Base-by-base conservation (phyloP, 148 eudicot species). In the Suaeda aralocaspica region DNA sequence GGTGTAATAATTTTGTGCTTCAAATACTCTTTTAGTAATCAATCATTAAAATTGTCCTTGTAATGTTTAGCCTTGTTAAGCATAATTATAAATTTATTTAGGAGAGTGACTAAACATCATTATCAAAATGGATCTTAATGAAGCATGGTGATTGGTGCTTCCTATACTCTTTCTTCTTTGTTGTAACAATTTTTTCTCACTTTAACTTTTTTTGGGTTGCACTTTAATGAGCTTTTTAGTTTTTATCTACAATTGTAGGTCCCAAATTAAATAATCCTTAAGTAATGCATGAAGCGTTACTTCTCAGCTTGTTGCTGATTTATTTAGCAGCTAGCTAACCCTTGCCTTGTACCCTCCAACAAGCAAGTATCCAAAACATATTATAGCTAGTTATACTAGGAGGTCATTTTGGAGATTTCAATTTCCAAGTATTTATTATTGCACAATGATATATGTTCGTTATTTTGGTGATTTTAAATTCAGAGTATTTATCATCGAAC, bases 31-130 rank as follows among this genome's bases (percentile, higher is more conserved):
- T 77, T 77, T 72, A 22, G 59, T 67, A 30, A 24, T 41, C 77
- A 78, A 67, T 78, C 69, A 72, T 68, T 72, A 68, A 52, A 29
- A 62, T n/a, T 33, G 69, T 62, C 65, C 33, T 52, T 52, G 45
- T 33, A 12, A 18, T 59, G 39, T 62, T 59, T 67, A 71, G 55
- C 44, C 66, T 10, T 68, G 34, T 55, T 72, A 68, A 78, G 73
- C 77, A 78, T 72, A 72, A 55, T 44, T 72, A 78, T 78, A 72
- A 55, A 24, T 72, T 62, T n/a, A n/a, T 22, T 62, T 72, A 72
- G 53, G 73, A 49, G 73, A 60, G 77, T 72, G 64, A 34, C 42
- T 72, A 67, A 77, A 62, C 73, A 53, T 78, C 77, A 78, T 78
- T 29, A 78, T 78, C 81, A 68, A 22, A 44, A 13, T 61, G 57